Evolutionary conservation across 257 asterid species (phyloP), one percentile per base, ranked within the genome.

Genomic region (Scutellaria baicalensis): DNA sequence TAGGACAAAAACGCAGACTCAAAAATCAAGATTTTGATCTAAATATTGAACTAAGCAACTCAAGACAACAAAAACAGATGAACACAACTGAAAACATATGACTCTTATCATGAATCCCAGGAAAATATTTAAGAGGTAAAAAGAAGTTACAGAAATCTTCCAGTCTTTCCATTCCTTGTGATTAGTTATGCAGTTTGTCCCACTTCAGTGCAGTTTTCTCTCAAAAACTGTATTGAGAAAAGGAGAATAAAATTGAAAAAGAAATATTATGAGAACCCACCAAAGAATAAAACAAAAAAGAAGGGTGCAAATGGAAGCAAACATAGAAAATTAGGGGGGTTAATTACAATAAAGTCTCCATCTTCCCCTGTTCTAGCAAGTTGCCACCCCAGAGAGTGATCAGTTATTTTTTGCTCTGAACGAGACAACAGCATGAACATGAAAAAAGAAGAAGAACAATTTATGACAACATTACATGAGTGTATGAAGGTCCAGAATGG

Each of bases 351-450:
- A n/a, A 4, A 23, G 66, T 23, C 31, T 16, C 72, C 61, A 68
- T 57, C 55, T 54, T 54, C 70, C 47, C 76, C 74, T 72, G 66
- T 57, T 72, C 33, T 27, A 27, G 33, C 33, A 27, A 27, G 36
- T 69, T 82, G 81, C 72, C 85, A 71, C 68, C 80, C 79, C 73
- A 59, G 39, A 71, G 58, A 60, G 20, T 66, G 48, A 59, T 59
- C 74, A 68, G 78, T 80, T 77, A 33, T 59, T 51, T 12, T n/a
- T 71, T 33, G 40, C 35, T 64, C 18, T 33, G 52, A 44, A 67
- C 71, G 73, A 60, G 73, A 66, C 64, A 73, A 71, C 70, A 61
- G 72, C 78, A 50, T 69, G 68, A 76, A 27, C 33, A 27, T 27
- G 33, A 27, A 27, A 27, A 27, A 27, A 68, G n/a, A n/a, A n/a